These are phyloP conservation scores for Arthrobotrys pseudoclavata DNA, from an alignment of 2,329 filamentous ascomycete species.

Conservation along the genomic window DNA sequence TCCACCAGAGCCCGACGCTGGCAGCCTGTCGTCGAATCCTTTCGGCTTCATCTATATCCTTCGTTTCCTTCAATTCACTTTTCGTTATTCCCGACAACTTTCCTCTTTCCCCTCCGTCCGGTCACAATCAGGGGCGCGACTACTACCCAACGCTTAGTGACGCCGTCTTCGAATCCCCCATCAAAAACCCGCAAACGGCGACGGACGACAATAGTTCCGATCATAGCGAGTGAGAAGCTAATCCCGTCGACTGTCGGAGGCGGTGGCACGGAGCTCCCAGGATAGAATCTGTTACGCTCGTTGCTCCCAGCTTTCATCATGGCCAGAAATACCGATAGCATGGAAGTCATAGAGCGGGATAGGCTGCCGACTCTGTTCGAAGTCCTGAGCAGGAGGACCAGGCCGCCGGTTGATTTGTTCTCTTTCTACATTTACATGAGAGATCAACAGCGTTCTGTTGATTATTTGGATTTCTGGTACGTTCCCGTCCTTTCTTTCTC, in stretches of 20 bases:
- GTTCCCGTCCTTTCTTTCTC: slow-evolving; percentile 63
- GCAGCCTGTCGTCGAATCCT: slow-evolving; percentile 26
- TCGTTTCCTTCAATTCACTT: slow-evolving; percentile 40
- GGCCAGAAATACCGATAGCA: slow-evolving; percentile 55
- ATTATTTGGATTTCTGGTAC: slow-evolving; percentile 98
- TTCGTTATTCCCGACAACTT: slow-evolving; percentile 18
- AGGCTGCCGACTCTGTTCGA: slow-evolving; percentile 95
- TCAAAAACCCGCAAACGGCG: slow-evolving; percentile 20
- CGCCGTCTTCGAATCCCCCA: slow-evolving; percentile 38
- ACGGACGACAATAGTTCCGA: neutral
- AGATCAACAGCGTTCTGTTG: slow-evolving; percentile 96
- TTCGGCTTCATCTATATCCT: slow-evolving; percentile 30
- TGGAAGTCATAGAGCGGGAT: slow-evolving; percentile 72
- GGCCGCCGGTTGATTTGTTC: slow-evolving; percentile 95
- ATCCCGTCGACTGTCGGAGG: slow-evolving; percentile 27
- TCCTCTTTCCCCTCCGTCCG: slow-evolving; percentile 12
- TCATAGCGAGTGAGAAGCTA: slow-evolving; percentile 25
- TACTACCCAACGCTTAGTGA: slow-evolving; percentile 44
- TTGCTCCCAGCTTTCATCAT: slow-evolving; percentile 38
- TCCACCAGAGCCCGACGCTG: slow-evolving; percentile 43
- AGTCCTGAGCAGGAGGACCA: slow-evolving; percentile 91
- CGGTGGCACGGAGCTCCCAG: slow-evolving; percentile 31
- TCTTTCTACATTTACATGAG: slow-evolving; percentile 99
- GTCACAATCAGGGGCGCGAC: slow-evolving; percentile 53
- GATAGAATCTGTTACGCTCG: slow-evolving; percentile 37